Conservation (phyloP, 192 early-diverging fungal species). For the Cladochytrium replicatum region DNA sequence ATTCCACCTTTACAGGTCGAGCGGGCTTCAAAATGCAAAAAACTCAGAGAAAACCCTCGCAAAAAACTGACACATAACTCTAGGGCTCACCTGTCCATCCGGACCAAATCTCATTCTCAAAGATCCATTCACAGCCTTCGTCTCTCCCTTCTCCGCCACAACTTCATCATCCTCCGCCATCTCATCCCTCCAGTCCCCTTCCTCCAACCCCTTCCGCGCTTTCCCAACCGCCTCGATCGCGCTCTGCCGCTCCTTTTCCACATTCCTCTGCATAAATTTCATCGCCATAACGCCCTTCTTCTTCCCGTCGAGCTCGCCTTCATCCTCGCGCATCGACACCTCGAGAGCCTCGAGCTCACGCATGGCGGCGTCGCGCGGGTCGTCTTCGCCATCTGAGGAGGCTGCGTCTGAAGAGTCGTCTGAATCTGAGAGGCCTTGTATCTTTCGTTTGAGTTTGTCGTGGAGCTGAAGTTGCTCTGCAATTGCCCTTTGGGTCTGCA, state of each 20-base stretch:
- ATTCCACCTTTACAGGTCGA: no score
- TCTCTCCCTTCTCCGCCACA: no score
- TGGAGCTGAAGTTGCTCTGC: constrained; percentile 73
- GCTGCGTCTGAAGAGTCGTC: constrained; percentile 36
- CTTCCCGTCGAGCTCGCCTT: constrained; percentile 27
- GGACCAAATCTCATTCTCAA: no score
- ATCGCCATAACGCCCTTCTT: constrained; percentile 82
- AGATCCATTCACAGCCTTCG: no score
- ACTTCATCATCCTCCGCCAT: no score
- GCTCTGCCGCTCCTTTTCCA: constrained; percentile 16
- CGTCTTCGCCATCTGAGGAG: constrained; percentile 56
- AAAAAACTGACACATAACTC: no score
- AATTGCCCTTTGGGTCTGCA: constrained; percentile 59
- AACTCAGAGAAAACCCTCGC: no score
- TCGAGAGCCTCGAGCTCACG: constrained; percentile 42
- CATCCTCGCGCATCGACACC: constrained; percentile 22
- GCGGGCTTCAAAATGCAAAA: no score
- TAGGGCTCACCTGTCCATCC: no score
- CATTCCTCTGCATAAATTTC: constrained; percentile 95
- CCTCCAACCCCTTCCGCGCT: constrained; percentile 8
- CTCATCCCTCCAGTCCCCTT: no score
- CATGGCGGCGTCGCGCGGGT: constrained; percentile 38
- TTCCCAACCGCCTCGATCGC: constrained; percentile 5
- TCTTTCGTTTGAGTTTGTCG: constrained; percentile 71
- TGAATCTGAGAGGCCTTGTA: constrained; percentile 58